Base-by-base conservation (phyloP, 1,284 basidiomycete species). In the Cutaneotrichosporon daszewskae region DNA sequence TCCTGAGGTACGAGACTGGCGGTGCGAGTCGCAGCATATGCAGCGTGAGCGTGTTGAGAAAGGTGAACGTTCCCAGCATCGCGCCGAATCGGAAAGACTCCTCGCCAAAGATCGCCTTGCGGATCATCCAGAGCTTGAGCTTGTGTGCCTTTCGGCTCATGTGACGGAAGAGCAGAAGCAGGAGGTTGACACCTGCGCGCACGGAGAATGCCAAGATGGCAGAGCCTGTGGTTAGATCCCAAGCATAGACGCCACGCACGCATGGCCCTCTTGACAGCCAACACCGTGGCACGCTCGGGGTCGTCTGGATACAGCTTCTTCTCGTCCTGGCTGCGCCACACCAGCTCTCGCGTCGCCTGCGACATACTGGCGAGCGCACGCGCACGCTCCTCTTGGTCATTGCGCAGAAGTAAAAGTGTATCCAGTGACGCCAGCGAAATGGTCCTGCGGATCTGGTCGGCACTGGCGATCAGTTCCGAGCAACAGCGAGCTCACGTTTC, bases 241-340 rank as follows among this genome's bases (percentile, higher is more conserved):
- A 9, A 26, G 9, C 8, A 26, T 26, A 26, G 13, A 26, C 9
- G 28, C n/a, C n/a, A 81, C 87, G 72, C 62, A 90, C 89, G 77
- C 23, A 87, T 56, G 19, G 81, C 86, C 12, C 89, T 84, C 37
- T 77, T 76, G 5, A 77, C 71, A 0, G 87, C 87, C 62, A 92
- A 83, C 37, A 82, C 77, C 17, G 85, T 59, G 48, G 85, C 85
- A 45, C 84, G 79, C 66, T 81, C 78, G 17, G 85, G 56, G 49
- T 82, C 81, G 28, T 75, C 63, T 7, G 92, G 70, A 50, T 87
- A 80, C 1, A 79, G 78, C 0, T 81, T 80, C 29, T 81, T 80
- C 68, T 91, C 84, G 4, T 86, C 87, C 53, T 79, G 74, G 54
- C 85, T 81, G 26, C 89, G 76, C 87, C 89, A 94, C 2, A 94